These are phyloP conservation scores for Psilocybe tampanensis DNA, from an alignment of 768 basidiomycete species.

Conservation along the genomic window DNA sequence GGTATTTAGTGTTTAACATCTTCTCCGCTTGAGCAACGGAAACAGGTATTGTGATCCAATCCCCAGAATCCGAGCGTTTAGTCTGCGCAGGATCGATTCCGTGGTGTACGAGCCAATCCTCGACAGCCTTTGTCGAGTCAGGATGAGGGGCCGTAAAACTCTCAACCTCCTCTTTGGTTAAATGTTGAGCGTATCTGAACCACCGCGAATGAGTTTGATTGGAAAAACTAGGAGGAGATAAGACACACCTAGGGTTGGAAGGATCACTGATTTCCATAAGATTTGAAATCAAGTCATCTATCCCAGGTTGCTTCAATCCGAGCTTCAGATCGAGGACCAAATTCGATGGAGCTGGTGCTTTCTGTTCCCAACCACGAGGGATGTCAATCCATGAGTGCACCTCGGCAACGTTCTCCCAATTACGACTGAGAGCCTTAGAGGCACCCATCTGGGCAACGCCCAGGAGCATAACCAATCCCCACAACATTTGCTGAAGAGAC, in stretches of 20 bases:
- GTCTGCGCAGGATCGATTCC: slow-evolving; percentile 40
- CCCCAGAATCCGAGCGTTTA: slow-evolving; percentile 48
- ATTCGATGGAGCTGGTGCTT: slow-evolving; percentile 46
- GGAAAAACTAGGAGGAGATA: not conserved
- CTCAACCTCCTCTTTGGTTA: slow-evolving; percentile 60
- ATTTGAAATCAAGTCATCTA: slow-evolving; percentile 50
- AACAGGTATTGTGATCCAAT: slow-evolving; percentile 60
- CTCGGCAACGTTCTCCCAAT: slow-evolving; percentile 51
- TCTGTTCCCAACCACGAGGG: slow-evolving; percentile 54
- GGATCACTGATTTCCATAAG: slow-evolving; percentile 65
- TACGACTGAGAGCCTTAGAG: slow-evolving; percentile 43
- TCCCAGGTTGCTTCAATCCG: slow-evolving; percentile 55
- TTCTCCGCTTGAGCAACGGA: slow-evolving; percentile 59
- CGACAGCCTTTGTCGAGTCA: slow-evolving; percentile 49
- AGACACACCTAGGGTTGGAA: slow-evolving; percentile 41
- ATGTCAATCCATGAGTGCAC: slow-evolving; percentile 57
- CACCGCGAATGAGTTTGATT: not conserved
- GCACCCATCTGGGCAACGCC: slow-evolving; percentile 36
- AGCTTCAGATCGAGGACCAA: slow-evolving; percentile 57
- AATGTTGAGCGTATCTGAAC: slow-evolving; percentile 58
- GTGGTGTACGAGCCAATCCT: slow-evolving; percentile 57
- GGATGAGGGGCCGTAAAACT: slow-evolving; percentile 55
- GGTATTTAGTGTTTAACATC: slow-evolving; percentile 63
- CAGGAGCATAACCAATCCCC: slow-evolving; percentile 36
- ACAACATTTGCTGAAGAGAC: slow-evolving; percentile 27